phyloP scores from a whole-genome alignment of 1,284 basidiomycete genomes.

The Lentinula novae-zelandiae region DNA sequence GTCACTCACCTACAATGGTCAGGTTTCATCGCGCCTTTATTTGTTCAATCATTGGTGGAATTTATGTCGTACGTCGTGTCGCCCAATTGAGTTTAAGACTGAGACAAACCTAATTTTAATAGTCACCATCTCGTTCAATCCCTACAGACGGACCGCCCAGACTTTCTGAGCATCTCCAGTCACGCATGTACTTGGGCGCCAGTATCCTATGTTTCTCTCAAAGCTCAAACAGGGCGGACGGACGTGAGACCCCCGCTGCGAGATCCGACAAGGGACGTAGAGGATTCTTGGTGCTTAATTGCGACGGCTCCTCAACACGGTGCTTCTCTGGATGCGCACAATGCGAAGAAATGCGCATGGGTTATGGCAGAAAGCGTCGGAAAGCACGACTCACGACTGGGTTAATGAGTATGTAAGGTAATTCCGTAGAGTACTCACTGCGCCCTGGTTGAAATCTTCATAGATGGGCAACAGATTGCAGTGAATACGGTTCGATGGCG shows the following conservation, averaged over 20 bases:
- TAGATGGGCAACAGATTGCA: too few species aligned
- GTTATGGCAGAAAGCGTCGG: slow-evolving; percentile 46
- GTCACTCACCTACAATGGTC: slow-evolving; percentile 53
- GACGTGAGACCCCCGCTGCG: slow-evolving; percentile 25
- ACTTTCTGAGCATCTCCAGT: slow-evolving; percentile 30
- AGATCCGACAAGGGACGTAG: slow-evolving; percentile 41
- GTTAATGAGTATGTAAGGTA: not conserved
- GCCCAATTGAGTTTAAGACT: not conserved
- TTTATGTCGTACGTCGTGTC: slow-evolving; percentile 32
- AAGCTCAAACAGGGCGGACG: slow-evolving; percentile 14
- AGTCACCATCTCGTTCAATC: slow-evolving; percentile 11
- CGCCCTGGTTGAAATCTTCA: not conserved
- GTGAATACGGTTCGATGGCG: slow-evolving; percentile 38
- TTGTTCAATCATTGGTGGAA: slow-evolving; percentile 49
- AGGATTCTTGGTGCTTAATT: slow-evolving; percentile 49
- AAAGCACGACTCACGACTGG: slow-evolving; percentile 42
- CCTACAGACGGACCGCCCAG: not conserved
- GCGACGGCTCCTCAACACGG: slow-evolving; percentile 18
- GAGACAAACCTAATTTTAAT: slow-evolving; percentile 13
- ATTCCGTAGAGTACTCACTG: not conserved
- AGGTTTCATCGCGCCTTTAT: slow-evolving; percentile 48
- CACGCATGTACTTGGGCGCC: slow-evolving; percentile 37
- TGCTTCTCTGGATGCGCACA: not conserved
- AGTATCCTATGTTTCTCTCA: slow-evolving; percentile 42
- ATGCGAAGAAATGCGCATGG: slow-evolving; percentile 26